Evolutionary conservation across 2,329 filamentous ascomycete species (phyloP), one percentile per base, ranked within the genome.

Genomic region (Hirsutella minnesotensis): DNA sequence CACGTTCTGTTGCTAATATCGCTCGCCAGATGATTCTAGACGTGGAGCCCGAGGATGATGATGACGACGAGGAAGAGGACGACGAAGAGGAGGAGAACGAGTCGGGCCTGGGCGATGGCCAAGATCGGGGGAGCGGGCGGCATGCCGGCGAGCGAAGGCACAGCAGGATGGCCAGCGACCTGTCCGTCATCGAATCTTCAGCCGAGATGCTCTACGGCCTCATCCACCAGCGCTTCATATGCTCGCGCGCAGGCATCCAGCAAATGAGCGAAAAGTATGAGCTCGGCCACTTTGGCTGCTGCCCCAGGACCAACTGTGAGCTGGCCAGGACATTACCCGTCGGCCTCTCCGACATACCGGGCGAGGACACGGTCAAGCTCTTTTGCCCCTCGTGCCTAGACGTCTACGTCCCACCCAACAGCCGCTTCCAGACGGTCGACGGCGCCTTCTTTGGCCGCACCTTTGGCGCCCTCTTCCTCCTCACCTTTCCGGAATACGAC

Each of bases 181-280:
- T 95, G 38, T 94, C 87, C 46, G 84, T 95, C 51, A 95, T 98
- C 57, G 92, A 98, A 67, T 94, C 85, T 50, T 95, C 88, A 1
- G 90, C 92, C n/a, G 92, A 98, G 69, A 81, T 96, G 69, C 81
- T 98, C 20, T 98, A 98, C 66, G 92, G 92, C 34, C 77, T 98
- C 46, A 98, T 98, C 63, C 92, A 98, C 67, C 92, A 96, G 64
- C 84, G 92, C 44, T 98, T 95, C 65, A 96, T 98, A 66, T 96
- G 89, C 57, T 95, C 89, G 20, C 78, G 92, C 46, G 87, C 86
- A 3, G 92, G 92, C 41, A 96, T 98, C 56, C 90, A 96, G 66
- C 89, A 95, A 62, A 98, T 98, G 92, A 87, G 89, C 49, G 92
- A 98, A 65, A 98, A 98, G 64, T 98, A 96, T 69, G 90, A 96